Evolutionary conservation across 2,329 filamentous ascomycete species (phyloP).

Genomic region (Aspergillus tanneri): DNA sequence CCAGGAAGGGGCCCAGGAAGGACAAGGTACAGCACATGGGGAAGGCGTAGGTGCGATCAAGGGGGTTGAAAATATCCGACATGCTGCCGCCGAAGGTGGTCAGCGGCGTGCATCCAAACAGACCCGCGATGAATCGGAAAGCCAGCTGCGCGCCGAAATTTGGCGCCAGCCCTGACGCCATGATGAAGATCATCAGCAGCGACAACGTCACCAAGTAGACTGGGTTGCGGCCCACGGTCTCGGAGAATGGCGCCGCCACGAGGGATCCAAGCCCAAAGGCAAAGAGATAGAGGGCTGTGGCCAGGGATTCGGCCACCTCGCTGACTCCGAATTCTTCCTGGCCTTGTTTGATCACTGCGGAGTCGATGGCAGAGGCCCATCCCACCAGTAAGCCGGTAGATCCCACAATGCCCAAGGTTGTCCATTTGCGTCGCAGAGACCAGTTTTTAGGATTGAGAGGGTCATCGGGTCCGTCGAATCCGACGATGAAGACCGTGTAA

Average conservation of each 20-base stretch:
- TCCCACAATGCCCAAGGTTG: slow-evolving; percentile 33
- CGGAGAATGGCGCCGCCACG: slow-evolving; percentile 49
- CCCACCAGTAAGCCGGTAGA: slow-evolving; percentile 51
- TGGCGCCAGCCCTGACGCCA: slow-evolving; percentile 49
- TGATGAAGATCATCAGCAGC: slow-evolving; percentile 51
- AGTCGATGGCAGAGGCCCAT: slow-evolving; percentile 51
- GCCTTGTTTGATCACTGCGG: slow-evolving; percentile 19
- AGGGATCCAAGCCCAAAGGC: slow-evolving; percentile 50
- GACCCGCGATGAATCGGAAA: slow-evolving; percentile 51
- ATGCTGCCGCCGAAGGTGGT: slow-evolving; percentile 47
- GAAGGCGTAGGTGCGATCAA: slow-evolving; percentile 51
- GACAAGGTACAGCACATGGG: slow-evolving; percentile 51
- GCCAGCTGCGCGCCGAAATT: slow-evolving; percentile 49
- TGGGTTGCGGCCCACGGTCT: slow-evolving; percentile 49
- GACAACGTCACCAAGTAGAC: slow-evolving; percentile 50
- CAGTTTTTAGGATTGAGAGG: slow-evolving; percentile 50
- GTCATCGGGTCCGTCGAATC: slow-evolving; percentile 32
- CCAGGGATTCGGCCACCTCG: slow-evolving; percentile 46
- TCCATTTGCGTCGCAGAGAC: slow-evolving; percentile 34
- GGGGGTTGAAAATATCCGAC: slow-evolving; percentile 47
- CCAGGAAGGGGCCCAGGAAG: slow-evolving; percentile 36
- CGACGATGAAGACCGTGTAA: slow-evolving; percentile 1
- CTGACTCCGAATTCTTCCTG: slow-evolving; percentile 43
- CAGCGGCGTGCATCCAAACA: slow-evolving; percentile 47
- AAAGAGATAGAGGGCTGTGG: slow-evolving; percentile 43